Percentiles rank a stretch among this genome's conserved stretches.
Conservation (phyloP, 2,329 filamentous ascomycete species). For the Truncatella angustata region DNA sequence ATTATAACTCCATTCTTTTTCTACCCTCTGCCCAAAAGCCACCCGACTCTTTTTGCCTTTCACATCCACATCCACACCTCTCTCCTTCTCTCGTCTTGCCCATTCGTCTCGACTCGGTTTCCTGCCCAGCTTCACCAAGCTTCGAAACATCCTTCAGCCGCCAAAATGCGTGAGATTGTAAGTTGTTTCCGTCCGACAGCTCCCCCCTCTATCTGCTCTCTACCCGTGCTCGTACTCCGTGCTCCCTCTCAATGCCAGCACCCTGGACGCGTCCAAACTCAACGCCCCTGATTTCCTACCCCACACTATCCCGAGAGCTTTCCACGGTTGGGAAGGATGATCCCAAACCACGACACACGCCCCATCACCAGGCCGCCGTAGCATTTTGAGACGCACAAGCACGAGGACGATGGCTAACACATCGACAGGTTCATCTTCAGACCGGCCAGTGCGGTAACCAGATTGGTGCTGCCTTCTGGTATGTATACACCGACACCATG, state of each 20-base stretch:
- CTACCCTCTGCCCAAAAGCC: constrained; percentile 5
- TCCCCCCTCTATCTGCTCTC: constrained; percentile 19
- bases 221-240: no score
- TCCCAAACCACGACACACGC: constrained; percentile 18
- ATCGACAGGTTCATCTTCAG: constrained; percentile 91
- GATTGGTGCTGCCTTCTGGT: constrained; percentile 99
- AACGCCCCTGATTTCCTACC: constrained; percentile 31
- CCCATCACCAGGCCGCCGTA: neutral
- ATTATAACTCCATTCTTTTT: constrained; percentile 8
- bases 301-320: constrained; percentile 16
- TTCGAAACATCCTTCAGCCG: constrained; percentile 18
- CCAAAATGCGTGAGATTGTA: constrained; percentile 75
- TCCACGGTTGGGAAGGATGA: neutral
- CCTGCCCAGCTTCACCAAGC: neutral
- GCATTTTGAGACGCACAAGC: neutral
- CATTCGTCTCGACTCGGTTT: neutral
- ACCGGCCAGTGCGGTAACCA: constrained; percentile 99
- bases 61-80: constrained; percentile 4
- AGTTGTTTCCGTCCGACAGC: constrained; percentile 33
- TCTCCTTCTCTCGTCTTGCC: constrained; percentile 1
- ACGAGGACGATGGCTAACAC: constrained; percentile 46
- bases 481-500: no score
- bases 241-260: no score
- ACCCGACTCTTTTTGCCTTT: neutral
- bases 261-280: constrained; percentile 12